Evolutionary conservation across 352 stramenopile genomes (phyloP), one percentile per base, ranked within the genome.

Genomic region (Phytophthora podocarpi): DNA sequence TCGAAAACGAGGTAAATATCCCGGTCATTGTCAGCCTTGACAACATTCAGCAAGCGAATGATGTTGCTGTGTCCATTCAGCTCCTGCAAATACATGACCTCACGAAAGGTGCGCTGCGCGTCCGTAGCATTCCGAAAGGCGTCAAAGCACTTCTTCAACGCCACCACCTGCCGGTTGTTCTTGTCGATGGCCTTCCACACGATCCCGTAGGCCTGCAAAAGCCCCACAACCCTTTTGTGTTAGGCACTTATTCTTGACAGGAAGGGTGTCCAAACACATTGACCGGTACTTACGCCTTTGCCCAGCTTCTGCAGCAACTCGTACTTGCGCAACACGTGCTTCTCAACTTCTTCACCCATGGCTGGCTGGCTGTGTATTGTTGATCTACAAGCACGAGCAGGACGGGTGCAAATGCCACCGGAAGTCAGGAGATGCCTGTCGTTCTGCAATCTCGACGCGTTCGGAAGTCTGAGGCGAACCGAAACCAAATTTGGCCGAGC

Each of bases 1-100:
- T 99, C 94, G 72, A 98, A 98, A 8, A 96, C 94, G 47, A 98
- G 82, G 67, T 98, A 99, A 32, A 99, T 97, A 75, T 99, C 96
- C 37, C 85, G 87, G 53, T 98, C 93, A 62, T 98, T 98, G 67
- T 98, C 93, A 10, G 95, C 93, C 47, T 97, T 97, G 59, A 98
- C 83, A 10, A 98, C 91, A 60, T 97, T 96, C 42, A 96, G 70
- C 32, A 99, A 74, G 3, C 89, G 78, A 32, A 99, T 98, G 55
- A 99, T 97, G 72, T 98, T 98, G 30, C 88, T 78, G 62, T 98
- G 94, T 47, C 91, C 90, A 18, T 87, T 93, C 42, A 95, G 73
- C 66, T 96, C 88, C 61, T 98, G 91, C 30, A 99, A 70, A 46
- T 98, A 98, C 92, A 98, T 98, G 53, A 98, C 88, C 67, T 99